Evolutionary conservation across 2,329 filamentous ascomycete genomes (phyloP).

Genomic region (Simplicillium sp.): DNA sequence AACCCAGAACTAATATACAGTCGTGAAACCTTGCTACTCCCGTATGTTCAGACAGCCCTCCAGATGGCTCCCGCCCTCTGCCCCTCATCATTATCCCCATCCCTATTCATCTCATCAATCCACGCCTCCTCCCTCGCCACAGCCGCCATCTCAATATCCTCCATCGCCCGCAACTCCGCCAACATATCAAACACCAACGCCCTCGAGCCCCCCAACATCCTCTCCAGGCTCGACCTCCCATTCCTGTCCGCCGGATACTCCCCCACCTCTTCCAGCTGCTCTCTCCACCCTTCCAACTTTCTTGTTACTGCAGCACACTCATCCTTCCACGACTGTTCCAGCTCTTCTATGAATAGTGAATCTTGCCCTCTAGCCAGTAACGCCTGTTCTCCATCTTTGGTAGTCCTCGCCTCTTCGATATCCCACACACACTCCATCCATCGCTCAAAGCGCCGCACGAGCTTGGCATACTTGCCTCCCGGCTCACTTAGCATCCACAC

Average conservation of each 20-base stretch:
- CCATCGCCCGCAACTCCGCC: slow-evolving; percentile 53
- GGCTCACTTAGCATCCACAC: slow-evolving; percentile 49
- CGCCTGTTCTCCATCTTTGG: slow-evolving; percentile 20
- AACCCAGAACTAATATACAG: too few species aligned
- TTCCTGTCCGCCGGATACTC: slow-evolving; percentile 11
- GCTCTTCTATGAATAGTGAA: slow-evolving; percentile 40
- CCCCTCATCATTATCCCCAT: slow-evolving; percentile 24
- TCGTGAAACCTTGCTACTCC: too few species aligned
- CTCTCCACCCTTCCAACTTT: slow-evolving; percentile 44
- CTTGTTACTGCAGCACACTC: slow-evolving; percentile 43
- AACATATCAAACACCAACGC: slow-evolving; percentile 49
- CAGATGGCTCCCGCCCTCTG: slow-evolving; percentile 37
- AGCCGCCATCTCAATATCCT: slow-evolving; percentile 48
- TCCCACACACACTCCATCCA: slow-evolving; percentile 43
- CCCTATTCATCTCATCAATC: slow-evolving; percentile 44
- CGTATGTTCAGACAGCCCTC: slow-evolving; percentile 23
- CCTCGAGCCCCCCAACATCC: slow-evolving; percentile 37
- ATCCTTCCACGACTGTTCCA: slow-evolving; percentile 49
- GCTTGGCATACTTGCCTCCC: slow-evolving; percentile 44
- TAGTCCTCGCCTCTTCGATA: slow-evolving; percentile 32
- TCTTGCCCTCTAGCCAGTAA: slow-evolving; percentile 23
- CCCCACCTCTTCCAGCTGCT: slow-evolving; percentile 38
- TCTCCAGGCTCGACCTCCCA: slow-evolving; percentile 29
- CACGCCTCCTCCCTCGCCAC: slow-evolving; percentile 46
- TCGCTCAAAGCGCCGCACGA: slow-evolving; percentile 47